These are phyloP conservation scores for Capsella bursapastoris DNA, from an alignment of 345 rosid species.

Conservation along the genomic window DNA sequence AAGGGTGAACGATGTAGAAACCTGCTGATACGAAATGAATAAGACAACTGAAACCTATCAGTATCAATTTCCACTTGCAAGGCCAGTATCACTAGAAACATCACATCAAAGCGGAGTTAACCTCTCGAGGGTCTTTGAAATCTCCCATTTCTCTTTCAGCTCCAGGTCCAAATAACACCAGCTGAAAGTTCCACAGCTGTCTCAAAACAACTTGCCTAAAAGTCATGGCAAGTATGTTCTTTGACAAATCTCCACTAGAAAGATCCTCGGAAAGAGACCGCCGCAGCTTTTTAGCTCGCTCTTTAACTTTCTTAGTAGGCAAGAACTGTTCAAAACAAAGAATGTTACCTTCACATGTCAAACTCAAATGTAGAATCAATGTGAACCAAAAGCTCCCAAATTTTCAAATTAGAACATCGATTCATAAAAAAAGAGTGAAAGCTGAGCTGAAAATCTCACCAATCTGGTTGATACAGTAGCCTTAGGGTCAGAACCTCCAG, in stretches of 20 bases:
- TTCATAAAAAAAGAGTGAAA: too few relatives aligned
- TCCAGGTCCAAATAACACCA: slow-evolving; percentile 72
- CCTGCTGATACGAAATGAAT: slow-evolving; percentile 74
- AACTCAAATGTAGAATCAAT: slow-evolving; percentile 24
- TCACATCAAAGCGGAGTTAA: slow-evolving; percentile 47
- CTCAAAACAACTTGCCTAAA: slow-evolving; percentile 85
- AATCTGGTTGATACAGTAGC: slow-evolving; percentile 77
- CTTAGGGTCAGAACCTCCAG: slow-evolving; percentile 57
- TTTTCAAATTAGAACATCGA: neutral
- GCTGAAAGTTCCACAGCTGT: slow-evolving; percentile 77
- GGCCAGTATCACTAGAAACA: slow-evolving; percentile 46
- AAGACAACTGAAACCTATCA: slow-evolving; percentile 71
- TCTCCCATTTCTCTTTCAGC: slow-evolving; percentile 69
- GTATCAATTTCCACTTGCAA: slow-evolving; percentile 56
- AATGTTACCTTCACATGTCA: slow-evolving; percentile 9
- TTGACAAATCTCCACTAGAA: slow-evolving; percentile 49
- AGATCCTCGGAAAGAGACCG: slow-evolving; percentile 55
- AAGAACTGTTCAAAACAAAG: slow-evolving; percentile 59
- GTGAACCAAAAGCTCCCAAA: neutral
- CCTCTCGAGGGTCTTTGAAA: slow-evolving; percentile 80
- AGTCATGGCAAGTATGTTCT: slow-evolving; percentile 85
- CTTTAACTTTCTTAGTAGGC: slow-evolving; percentile 77
- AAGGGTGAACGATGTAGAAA: slow-evolving; percentile 59
- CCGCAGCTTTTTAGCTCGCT: slow-evolving; percentile 63
- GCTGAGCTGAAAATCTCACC: slow-evolving; percentile 49